Conservation (phyloP, 1,139 yeast genomes). For the Hemisphaericaspora lyxosophila region DNA sequence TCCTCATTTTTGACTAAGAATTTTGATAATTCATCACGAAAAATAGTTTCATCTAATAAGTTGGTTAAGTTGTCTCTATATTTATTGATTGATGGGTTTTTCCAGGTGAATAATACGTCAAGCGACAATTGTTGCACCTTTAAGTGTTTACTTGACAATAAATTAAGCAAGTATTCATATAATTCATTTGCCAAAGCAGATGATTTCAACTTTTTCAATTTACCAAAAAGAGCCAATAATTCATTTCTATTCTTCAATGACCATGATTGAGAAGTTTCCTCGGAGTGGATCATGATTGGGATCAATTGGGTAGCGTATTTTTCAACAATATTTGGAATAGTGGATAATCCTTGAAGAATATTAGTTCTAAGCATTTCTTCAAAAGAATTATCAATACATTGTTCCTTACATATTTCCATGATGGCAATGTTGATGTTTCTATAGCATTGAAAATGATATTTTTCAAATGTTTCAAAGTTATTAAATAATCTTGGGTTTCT, state of each 20-base stretch:
- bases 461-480: slow-evolving; percentile 24
- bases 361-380: slow-evolving; percentile 11
- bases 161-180: slow-evolving; percentile 49
- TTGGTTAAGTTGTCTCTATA: slow-evolving; percentile 74
- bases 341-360: slow-evolving; percentile 11
- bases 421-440: slow-evolving; percentile 29
- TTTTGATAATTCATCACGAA: slow-evolving; percentile 78
- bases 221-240: slow-evolving; percentile 62
- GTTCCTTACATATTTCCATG: slow-evolving; percentile 16
- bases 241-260: slow-evolving; percentile 59
- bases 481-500: slow-evolving; percentile 28
- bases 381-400: slow-evolving; percentile 25
- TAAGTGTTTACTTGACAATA: slow-evolving; percentile 62
- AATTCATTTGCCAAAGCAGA: slow-evolving; percentile 54
- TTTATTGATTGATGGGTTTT: slow-evolving; percentile 56
- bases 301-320: slow-evolving; percentile 53
- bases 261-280: slow-evolving; percentile 46
- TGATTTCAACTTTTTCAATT: slow-evolving; percentile 62
- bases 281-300: slow-evolving; percentile 44
- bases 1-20: slow-evolving; percentile 56
- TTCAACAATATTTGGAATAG: slow-evolving; percentile 68
- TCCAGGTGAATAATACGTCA: slow-evolving; percentile 67
- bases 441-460: slow-evolving; percentile 22
- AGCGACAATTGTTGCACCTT: slow-evolving; percentile 74
- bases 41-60: slow-evolving; percentile 76